Conservation (phyloP, 768 basidiomycete genomes). For the Suillus cothurnatus region DNA sequence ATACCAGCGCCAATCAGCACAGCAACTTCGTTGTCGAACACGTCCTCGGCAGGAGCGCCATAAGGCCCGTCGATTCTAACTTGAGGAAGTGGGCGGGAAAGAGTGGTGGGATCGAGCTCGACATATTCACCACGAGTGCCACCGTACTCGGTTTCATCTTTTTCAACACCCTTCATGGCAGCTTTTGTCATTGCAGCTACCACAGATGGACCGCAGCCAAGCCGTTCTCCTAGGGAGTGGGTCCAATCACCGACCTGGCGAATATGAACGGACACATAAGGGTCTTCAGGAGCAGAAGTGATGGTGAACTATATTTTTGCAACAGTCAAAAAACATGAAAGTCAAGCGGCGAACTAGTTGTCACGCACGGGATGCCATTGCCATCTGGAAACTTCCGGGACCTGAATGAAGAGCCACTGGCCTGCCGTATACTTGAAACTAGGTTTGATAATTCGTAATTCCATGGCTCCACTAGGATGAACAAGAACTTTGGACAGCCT, state of each 20-base stretch:
- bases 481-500: slow-evolving; percentile 83
- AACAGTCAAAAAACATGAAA: neutral
- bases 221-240: slow-evolving; percentile 77
- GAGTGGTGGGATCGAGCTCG: slow-evolving; percentile 61
- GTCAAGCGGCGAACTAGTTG: neutral
- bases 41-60: slow-evolving; percentile 91
- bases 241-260: slow-evolving; percentile 94
- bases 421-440: slow-evolving; percentile 91
- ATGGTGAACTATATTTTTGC: slow-evolving; percentile 73
- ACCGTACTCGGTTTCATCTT: slow-evolving; percentile 45
- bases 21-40: slow-evolving; percentile 83
- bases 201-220: slow-evolving; percentile 78
- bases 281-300: slow-evolving; percentile 93
- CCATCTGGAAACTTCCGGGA: slow-evolving; percentile 79
- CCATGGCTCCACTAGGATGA: slow-evolving; percentile 92
- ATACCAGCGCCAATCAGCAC: slow-evolving; percentile 95
- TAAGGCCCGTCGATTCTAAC: slow-evolving; percentile 90
- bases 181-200: slow-evolving; percentile 78
- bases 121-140: slow-evolving; percentile 76
- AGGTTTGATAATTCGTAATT: slow-evolving; percentile 89
- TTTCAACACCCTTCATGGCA: slow-evolving; percentile 77
- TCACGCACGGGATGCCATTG: slow-evolving; percentile 96
- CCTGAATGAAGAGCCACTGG: slow-evolving; percentile 90
- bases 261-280: slow-evolving; percentile 89
- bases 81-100: slow-evolving; percentile 58